Conservation (phyloP, 2,329 filamentous ascomycete genomes). For the Neopestalotiopsis rosae region DNA sequence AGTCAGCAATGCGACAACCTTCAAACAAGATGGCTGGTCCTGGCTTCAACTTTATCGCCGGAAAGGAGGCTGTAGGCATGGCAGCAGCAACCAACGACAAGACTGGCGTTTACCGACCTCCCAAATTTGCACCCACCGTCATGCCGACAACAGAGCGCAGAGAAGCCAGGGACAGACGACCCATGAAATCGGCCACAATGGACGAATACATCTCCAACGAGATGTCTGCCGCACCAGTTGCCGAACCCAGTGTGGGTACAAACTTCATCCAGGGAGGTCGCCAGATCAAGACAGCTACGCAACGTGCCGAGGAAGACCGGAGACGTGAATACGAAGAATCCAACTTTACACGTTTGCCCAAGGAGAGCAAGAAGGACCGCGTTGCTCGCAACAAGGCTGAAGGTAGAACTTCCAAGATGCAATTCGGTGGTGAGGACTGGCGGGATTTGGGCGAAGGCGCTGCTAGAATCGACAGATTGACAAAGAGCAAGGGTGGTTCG, state of each 20-base stretch:
- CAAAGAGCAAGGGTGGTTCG: conserved; percentile 68
- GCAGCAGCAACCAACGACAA: conserved; percentile 42
- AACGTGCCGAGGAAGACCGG: conserved; percentile 80
- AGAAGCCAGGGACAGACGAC: conserved; percentile 65
- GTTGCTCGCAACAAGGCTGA: conserved; percentile 65
- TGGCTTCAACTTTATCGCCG: conserved; percentile 43
- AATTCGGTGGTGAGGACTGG: conserved; percentile 91
- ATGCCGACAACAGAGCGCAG: conserved; percentile 75
- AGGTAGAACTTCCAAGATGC: conserved; percentile 63
- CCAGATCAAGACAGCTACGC: conserved; percentile 75
- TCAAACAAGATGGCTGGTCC: conserved; percentile 42
- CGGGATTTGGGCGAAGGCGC: conserved; percentile 82
- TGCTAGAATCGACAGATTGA: conserved; percentile 85
- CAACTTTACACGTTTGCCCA: conserved; percentile 88
- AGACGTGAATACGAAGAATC: conserved; percentile 86
- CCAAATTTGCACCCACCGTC: conserved; percentile 82
- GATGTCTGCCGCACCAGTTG: conserved; percentile 79
- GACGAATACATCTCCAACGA: conserved; percentile 92
- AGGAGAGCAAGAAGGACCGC: conserved; percentile 84
- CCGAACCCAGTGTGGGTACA: conserved; percentile 89
- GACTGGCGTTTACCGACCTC: conserved; percentile 85
- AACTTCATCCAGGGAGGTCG: conserved; percentile 83
- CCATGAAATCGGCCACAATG: conserved; percentile 79
- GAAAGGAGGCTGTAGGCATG: conserved; percentile 38
- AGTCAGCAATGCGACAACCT: conserved; percentile 23